Conservation (phyloP, 169 alveolate species). For the Babesia sp. region DNA sequence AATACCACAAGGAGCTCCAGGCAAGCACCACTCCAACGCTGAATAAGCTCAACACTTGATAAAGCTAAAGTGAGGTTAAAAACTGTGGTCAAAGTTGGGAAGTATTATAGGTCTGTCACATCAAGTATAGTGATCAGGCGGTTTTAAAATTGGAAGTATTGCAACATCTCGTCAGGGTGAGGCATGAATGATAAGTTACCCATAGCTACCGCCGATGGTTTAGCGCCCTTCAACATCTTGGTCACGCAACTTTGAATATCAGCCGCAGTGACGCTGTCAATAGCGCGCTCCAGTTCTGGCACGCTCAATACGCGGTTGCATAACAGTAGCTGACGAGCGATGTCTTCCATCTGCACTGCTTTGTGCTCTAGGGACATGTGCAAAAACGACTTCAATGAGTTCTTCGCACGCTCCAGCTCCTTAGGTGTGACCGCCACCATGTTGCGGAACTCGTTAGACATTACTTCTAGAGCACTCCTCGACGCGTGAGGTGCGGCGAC, state of each 20-base stretch:
- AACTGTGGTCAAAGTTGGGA: too few species aligned
- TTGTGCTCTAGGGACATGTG: constrained; percentile 80
- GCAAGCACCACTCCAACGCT: neutral
- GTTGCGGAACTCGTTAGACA: constrained; percentile 75
- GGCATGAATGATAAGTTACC: constrained; percentile 80
- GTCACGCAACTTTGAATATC: constrained; percentile 69
- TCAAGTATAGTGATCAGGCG: neutral
- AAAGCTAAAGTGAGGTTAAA: too few species aligned
- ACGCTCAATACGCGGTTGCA: constrained; percentile 74
- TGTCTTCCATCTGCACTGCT: constrained; percentile 80
- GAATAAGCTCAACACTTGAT: too few species aligned
- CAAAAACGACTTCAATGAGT: constrained; percentile 76
- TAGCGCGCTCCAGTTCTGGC: constrained; percentile 73
- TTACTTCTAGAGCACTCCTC: constrained; percentile 67
- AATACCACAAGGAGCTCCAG: neutral
- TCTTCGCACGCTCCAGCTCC: constrained; percentile 84
- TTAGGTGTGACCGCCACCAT: constrained; percentile 72
- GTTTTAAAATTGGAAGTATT: constrained; percentile 15
- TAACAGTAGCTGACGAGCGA: constrained; percentile 82
- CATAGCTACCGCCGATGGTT: constrained; percentile 80
- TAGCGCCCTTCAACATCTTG: constrained; percentile 62
- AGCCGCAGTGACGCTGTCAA: constrained; percentile 74
- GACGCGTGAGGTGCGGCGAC: constrained; percentile 78
- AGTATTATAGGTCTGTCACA: neutral
- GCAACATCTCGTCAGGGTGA: constrained; percentile 75